A percentile compares a stretch with the other conserved stretches of the same genome.
Conservation (phyloP, 129 eudicot genomes). For the Centrapalus pauciflorus region DNA sequence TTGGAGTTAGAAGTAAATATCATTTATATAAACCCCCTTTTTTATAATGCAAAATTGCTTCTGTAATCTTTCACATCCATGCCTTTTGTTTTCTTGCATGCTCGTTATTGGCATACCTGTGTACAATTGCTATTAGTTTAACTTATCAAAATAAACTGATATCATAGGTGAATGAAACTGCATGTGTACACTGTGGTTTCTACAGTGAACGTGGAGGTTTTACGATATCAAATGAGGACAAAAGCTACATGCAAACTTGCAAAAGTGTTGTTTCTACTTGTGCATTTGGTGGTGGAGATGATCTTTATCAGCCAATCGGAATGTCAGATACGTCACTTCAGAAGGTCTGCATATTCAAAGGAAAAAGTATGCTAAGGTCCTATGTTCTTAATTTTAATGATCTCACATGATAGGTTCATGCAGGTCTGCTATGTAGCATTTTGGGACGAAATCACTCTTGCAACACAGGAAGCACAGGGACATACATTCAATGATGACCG, state of each 20-base stretch:
- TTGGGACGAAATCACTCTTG: slow-evolving; percentile 94
- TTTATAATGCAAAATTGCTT: neutral
- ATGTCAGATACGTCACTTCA: slow-evolving; percentile 74
- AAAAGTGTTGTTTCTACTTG: slow-evolving; percentile 92
- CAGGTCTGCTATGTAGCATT: slow-evolving; percentile 99
- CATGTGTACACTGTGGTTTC: slow-evolving; percentile 87
- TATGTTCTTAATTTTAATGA: neutral
- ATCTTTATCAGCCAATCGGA: slow-evolving; percentile 96
- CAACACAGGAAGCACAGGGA: slow-evolving; percentile 67
- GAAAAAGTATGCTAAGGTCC: neutral
- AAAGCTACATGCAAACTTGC: slow-evolving; percentile 67
- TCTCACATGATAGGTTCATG: slow-evolving; percentile 14
- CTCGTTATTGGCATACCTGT: neutral
- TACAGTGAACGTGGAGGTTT: slow-evolving; percentile 85
- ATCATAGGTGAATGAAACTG: slow-evolving; percentile 59
- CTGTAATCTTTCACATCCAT: neutral
- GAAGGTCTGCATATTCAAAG: slow-evolving; percentile 44
- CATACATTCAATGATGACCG: slow-evolving; percentile 42
- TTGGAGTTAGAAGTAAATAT: neutral
- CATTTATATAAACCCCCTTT: neutral
- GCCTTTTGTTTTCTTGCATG: neutral
- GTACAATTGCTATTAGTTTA: neutral
- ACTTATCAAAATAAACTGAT: neutral
- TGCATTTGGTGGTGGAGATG: slow-evolving; percentile 99
- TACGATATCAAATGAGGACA: slow-evolving; percentile 69